Evolutionary conservation across 2,329 filamentous ascomycete species (phyloP).

Genomic region (Setomelanomma holmii): DNA sequence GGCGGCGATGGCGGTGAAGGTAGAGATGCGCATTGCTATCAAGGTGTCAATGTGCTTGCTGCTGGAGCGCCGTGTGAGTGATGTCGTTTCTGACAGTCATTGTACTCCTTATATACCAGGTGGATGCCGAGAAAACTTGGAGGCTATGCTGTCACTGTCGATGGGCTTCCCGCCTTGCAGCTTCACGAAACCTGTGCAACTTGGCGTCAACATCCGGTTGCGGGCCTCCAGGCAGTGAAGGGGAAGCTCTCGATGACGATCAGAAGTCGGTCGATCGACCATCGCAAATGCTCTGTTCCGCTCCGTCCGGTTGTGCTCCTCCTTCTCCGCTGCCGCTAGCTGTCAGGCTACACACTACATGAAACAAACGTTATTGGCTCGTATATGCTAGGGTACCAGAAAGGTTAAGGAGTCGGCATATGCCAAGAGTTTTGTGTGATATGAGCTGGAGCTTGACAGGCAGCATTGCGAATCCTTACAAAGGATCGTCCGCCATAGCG

Average conservation of each 20-base stretch:
- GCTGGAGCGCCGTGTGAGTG: neutral
- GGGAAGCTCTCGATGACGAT: neutral
- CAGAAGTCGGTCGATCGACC: neutral
- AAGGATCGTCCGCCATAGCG: neutral
- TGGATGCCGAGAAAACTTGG: too few species aligned
- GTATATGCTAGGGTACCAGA: too few species aligned
- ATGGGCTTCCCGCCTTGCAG: too few species aligned
- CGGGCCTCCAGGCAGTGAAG: too few species aligned
- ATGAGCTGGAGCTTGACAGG: neutral
- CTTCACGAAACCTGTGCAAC: too few species aligned
- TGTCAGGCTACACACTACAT: neutral
- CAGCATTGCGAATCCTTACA: neutral
- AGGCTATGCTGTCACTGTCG: too few species aligned
- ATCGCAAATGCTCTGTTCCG: neutral
- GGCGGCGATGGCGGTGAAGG: neutral
- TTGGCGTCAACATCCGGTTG: neutral
- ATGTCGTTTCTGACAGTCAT: neutral
- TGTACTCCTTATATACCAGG: too few species aligned
- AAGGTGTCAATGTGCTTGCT: neutral
- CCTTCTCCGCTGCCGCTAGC: neutral
- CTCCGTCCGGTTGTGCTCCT: neutral
- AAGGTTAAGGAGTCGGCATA: too few species aligned
- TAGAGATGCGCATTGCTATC: neutral
- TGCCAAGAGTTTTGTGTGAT: neutral
- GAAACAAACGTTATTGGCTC: neutral